Evolutionary conservation across 2,329 filamentous ascomycete species (phyloP), one percentile per base, ranked within the genome.

Genomic region (Alternaria infectoria): DNA sequence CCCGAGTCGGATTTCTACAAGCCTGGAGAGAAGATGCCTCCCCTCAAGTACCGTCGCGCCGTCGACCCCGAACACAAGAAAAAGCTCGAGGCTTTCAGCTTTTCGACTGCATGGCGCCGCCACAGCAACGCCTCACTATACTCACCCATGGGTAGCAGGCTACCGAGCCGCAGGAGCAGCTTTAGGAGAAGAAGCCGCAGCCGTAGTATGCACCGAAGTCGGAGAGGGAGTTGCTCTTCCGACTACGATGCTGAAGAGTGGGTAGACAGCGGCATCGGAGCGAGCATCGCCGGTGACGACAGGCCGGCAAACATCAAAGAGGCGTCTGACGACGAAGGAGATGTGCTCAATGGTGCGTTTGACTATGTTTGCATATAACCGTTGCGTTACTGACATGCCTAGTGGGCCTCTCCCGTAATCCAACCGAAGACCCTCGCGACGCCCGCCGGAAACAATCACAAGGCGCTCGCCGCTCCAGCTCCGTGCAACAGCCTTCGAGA

Each of bases 41-140:
- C 81, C 21, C 75, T 82, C 17, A 86, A 86, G 67, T 86, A 86
- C 71, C 80, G 83, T 45, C 78, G 81, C 25, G 81, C 82, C 10
- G 83, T 84, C 45, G 81, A 81, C 61, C 83, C 84, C 45, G 81
- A 83, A 68, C 83, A 86, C 80, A 84, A 83, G 71, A 83, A 82
- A 68, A 78, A 80, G 50, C 78, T 86, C 40, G 83, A 85, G 67
- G 71, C 81, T 13, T 86, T 84, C 74, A 80, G 67, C 61, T 85
- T 83, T 69, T 75, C 76, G 21, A 81, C 81, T 17, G 82, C 83
- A 21, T 85, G 83, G 83, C 78, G 82, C 25, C 74, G 81, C 57
- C 80, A 78, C 68, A 83, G 81, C 67, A 79, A 80, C 55, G 76
- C 80, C 54, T 83, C 80, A 64, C 71, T 81, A 59, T 84, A 85